These are phyloP conservation scores for Claviceps monticola DNA, from an alignment of 2,329 filamentous ascomycete species.

Conservation along the genomic window DNA sequence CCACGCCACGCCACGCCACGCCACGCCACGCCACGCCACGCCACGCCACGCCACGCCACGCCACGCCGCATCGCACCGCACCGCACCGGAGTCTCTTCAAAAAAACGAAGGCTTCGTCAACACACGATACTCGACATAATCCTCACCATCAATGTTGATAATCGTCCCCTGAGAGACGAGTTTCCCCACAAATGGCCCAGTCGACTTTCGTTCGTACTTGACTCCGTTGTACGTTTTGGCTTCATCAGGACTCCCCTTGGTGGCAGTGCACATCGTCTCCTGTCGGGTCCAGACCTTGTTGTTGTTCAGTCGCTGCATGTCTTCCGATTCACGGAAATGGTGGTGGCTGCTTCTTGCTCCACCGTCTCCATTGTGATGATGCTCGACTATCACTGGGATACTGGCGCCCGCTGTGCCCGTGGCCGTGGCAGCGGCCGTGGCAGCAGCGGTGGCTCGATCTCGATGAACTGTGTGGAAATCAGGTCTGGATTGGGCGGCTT, in stretches of 20 bases:
- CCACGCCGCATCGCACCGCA: too few relatives aligned
- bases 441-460: slow-evolving; percentile 20
- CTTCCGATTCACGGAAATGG: slow-evolving; percentile 30
- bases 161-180: slow-evolving; percentile 49
- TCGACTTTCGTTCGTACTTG: slow-evolving; percentile 49
- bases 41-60: too few relatives aligned
- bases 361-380: slow-evolving; percentile 12
- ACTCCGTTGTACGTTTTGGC: slow-evolving; percentile 44
- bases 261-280: slow-evolving; percentile 27
- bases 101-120: slow-evolving; percentile 51
- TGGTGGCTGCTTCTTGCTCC: slow-evolving; percentile 8
- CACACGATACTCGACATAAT: slow-evolving; percentile 53
- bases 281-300: slow-evolving; percentile 42
- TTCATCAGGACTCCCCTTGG: slow-evolving; percentile 31
- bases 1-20: too few relatives aligned
- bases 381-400: slow-evolving; percentile 6
- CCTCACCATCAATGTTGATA: slow-evolving; percentile 51
- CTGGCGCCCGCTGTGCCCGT: background rate
- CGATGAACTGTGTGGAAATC: slow-evolving; percentile 32
- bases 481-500: slow-evolving; percentile 36
- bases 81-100: slow-evolving; percentile 12
- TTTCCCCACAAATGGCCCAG: slow-evolving; percentile 47
- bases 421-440: background rate
- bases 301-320: slow-evolving; percentile 39
- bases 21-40: too few relatives aligned